Evolutionary conservation across 192 early-diverging fungal species (phyloP), one percentile per base, ranked within the genome.

Genomic region (Lobosporangium transversale): DNA sequence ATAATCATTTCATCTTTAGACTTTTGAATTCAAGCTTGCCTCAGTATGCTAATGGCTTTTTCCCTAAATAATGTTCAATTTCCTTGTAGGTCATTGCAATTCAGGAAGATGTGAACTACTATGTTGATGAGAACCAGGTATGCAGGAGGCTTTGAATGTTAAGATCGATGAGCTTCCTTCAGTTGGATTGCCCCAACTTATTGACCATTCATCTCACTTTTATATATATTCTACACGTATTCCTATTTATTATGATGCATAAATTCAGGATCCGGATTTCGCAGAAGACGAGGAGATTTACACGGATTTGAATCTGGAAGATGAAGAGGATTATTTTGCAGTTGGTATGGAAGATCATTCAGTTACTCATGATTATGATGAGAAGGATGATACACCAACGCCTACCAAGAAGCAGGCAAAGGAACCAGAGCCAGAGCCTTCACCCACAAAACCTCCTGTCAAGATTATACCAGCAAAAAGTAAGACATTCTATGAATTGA

Each of bases 241-340:
- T n/a, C n/a, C n/a, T n/a, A n/a, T 10, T 40, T 14, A 40, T 40
- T 40, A 40, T 14, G 14, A 40, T 40, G 37, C 37, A 40, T 40
- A 14, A 10, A 40, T 43, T 31, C 42, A 68, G 94, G 84, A 96
- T 31, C 91, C 91, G 21, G 94, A 95, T 61, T 98, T 96, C 85
- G 89, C 92, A 31, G 97, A 99, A 75, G 89, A 97, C 68, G 94
- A 97, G 71, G 86, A 82, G 59, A 90, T 99, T 48, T 99, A 99
- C 81, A 94, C 98, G 58, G 94, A 95, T 49, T 76, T 99, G 62
- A 91, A 93, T 73, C 83, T 99, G 42, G 94, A 94, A 53, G 95
- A 98, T 53, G 93, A 94, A 36, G 96, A 97, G 66, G 90, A 85
- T 59, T 68, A 91, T 23, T 95, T 89, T 86, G 87, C 90, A 37